Conservation (phyloP, 331 rosid genomes). For the Pyracantha coccinea region DNA sequence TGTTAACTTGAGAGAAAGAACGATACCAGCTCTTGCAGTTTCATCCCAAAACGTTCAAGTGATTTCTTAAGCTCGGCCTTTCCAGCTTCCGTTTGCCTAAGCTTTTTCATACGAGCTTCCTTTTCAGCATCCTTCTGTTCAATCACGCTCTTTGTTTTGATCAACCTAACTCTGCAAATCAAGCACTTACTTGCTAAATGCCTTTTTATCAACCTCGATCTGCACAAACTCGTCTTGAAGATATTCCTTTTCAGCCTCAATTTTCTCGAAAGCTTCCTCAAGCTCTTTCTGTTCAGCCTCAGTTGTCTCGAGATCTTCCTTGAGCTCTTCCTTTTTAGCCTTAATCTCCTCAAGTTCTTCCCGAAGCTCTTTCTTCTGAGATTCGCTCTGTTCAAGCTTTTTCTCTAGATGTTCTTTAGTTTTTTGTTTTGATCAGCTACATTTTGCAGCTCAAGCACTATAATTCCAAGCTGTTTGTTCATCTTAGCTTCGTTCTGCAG, state of each 20-base stretch:
- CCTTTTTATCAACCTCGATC: background rate
- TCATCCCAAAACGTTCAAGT: background rate
- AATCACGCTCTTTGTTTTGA: background rate
- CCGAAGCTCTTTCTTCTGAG: background rate
- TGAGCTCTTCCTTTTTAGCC: background rate
- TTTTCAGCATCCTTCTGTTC: background rate
- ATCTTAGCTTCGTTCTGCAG: background rate
- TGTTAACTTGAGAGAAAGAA: background rate
- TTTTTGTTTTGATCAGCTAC: background rate
- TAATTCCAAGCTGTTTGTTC: background rate
- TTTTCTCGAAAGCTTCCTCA: background rate
- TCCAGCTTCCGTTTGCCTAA: background rate
- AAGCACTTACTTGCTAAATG: background rate
- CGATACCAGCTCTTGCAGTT: background rate
- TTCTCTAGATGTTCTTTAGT: background rate
- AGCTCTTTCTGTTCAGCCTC: background rate
- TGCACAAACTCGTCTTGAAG: background rate
- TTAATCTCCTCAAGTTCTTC: background rate
- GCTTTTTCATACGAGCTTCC: background rate
- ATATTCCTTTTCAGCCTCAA: background rate
- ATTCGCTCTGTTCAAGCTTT: background rate
- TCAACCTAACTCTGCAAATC: background rate
- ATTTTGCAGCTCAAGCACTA: background rate
- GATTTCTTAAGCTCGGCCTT: background rate
- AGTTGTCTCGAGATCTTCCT: background rate